Evolutionary conservation across 805 yeast species (phyloP).

Genomic region (Cyberlindnera saturnus): DNA sequence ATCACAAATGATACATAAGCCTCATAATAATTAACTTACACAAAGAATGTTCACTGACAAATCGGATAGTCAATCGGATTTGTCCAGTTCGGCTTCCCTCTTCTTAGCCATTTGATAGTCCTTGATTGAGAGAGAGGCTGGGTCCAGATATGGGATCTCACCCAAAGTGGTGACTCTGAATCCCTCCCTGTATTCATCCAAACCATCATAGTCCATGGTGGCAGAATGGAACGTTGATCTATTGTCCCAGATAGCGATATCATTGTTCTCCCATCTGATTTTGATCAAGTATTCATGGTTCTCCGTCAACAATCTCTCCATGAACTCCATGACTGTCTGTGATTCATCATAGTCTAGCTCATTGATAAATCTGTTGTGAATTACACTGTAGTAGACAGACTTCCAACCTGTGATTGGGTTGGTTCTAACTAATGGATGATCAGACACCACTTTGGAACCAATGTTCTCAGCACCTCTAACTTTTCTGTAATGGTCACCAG

Average conservation of each 20-base stretch:
- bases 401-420: slow-evolving; percentile 63
- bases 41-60: too few species aligned
- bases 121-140: slow-evolving; percentile 42
- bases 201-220: slow-evolving; percentile 38
- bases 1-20: too few species aligned
- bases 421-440: slow-evolving; percentile 51
- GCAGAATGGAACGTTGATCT: slow-evolving; percentile 47
- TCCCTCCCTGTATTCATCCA: slow-evolving; percentile 46
- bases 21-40: too few species aligned
- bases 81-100: not conserved
- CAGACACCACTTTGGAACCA: too few species aligned
- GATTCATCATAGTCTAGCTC: slow-evolving; percentile 46
- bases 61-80: not conserved
- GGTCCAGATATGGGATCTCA: slow-evolving; percentile 46
- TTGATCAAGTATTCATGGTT: slow-evolving; percentile 48
- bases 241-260: slow-evolving; percentile 56
- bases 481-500: too few species aligned
- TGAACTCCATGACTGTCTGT: slow-evolving; percentile 36
- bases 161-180: slow-evolving; percentile 49
- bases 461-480: too few species aligned
- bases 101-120: slow-evolving; percentile 17
- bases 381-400: slow-evolving; percentile 37
- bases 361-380: slow-evolving; percentile 44
- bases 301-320: slow-evolving; percentile 38
- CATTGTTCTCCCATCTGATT: slow-evolving; percentile 45